phyloP scores from a whole-genome alignment of 257 asterid species.

The Scutellaria galericulata region DNA sequence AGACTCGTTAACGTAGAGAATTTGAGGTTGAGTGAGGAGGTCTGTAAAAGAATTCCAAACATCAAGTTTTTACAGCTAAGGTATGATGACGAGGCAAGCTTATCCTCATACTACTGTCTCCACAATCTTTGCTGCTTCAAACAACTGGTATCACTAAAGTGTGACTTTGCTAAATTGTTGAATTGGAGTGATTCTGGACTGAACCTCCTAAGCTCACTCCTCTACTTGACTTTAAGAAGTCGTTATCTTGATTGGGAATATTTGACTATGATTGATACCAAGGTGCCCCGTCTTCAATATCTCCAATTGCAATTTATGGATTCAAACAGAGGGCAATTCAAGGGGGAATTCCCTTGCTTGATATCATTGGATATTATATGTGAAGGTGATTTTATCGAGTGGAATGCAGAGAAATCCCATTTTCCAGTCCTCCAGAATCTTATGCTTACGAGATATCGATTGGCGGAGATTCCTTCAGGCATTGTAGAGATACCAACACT shows the following conservation, averaged over 20 bases:
- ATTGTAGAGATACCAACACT: too few species aligned
- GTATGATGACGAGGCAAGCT: neutral
- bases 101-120: neutral
- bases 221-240: neutral
- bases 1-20: neutral
- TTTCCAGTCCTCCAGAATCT: slow-evolving; percentile 9
- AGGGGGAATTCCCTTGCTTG: neutral
- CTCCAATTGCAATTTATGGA: neutral
- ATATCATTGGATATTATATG: neutral
- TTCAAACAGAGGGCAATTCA: neutral
- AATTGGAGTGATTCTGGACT: neutral
- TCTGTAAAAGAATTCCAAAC: slow-evolving; percentile 17
- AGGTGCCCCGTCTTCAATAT: slow-evolving; percentile 18
- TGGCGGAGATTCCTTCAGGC: too few species aligned
- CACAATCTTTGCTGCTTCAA: neutral
- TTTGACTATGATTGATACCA: neutral
- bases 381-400: neutral
- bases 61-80: neutral
- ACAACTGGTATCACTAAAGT: neutral
- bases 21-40: neutral
- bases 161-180: neutral
- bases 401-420: neutral
- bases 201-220: neutral
- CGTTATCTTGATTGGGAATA: neutral
- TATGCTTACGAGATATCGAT: neutral